Percentiles rank a stretch among this genome's conserved stretches.
Conservation (phyloP, 1,139 yeast genomes). For the Yamadazyma atmosphaerica region DNA sequence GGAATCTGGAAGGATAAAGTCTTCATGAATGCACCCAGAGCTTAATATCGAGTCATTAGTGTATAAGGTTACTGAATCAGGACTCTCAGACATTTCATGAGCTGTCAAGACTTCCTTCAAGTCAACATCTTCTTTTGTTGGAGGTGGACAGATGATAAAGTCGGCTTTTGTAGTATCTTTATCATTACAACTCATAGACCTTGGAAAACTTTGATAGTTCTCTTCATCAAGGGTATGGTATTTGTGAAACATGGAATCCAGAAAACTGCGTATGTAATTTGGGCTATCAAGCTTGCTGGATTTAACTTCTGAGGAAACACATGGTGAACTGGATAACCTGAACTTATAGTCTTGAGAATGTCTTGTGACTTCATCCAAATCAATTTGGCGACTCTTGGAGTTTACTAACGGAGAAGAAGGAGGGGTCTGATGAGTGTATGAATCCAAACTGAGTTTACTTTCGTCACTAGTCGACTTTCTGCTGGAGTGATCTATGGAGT, state of each 20-base stretch:
- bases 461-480: constrained; percentile 10
- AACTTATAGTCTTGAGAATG: constrained; percentile 13
- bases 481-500: constrained; percentile 14
- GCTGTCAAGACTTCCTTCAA: background rate
- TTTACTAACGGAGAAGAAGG: constrained; percentile 15
- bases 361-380: constrained; percentile 20
- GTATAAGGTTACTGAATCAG: background rate
- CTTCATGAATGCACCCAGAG: background rate
- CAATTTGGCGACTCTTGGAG: constrained; percentile 14
- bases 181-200: no score
- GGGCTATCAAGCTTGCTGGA: background rate
- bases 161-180: no score
- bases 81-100: background rate
- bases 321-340: constrained; percentile 6
- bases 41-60: background rate
- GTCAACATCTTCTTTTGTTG: background rate
- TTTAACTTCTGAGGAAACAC: background rate
- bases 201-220: no score
- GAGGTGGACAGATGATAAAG: no score
- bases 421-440: constrained; percentile 7
- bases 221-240: no score
- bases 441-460: constrained; percentile 10
- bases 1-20: background rate
- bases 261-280: background rate
- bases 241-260: background rate